phyloP scores from a whole-genome alignment of 2,329 filamentous ascomycete species.

The Pestalotiopsis sp. region DNA sequence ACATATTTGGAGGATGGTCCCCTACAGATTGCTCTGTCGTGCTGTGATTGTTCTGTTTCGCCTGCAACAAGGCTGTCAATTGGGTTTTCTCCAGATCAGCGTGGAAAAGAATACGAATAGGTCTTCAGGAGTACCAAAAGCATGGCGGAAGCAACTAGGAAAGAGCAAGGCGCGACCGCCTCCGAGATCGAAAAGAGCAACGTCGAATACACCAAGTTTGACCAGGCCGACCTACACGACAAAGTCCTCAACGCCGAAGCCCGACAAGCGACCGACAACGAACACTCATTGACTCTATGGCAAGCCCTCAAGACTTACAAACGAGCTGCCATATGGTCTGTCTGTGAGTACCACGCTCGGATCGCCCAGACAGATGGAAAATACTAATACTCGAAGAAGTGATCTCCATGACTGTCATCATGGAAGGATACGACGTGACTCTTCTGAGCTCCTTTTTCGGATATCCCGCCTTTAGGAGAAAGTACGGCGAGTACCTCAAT shows the following conservation, averaged over 20 bases:
- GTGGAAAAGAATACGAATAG: too few relatives aligned
- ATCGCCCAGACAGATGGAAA: neutral
- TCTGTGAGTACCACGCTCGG: slow-evolving; percentile 29
- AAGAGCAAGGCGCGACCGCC: neutral
- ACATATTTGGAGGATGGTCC: neutral
- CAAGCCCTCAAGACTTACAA: slow-evolving; percentile 41
- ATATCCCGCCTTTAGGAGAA: slow-evolving; percentile 39
- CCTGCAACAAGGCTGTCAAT: neutral
- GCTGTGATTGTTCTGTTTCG: neutral
- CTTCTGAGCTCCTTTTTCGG: slow-evolving; percentile 49
- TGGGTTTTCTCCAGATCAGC: neutral
- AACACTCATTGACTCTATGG: slow-evolving; percentile 36
- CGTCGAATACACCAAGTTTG: slow-evolving; percentile 30
- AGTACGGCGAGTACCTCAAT: slow-evolving; percentile 39
- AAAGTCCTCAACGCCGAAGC: slow-evolving; percentile 40
- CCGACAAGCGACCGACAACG: slow-evolving; percentile 35
- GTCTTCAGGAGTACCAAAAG: neutral
- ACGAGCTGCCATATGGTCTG: slow-evolving; percentile 41
- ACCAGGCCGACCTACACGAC: slow-evolving; percentile 35
- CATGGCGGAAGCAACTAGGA: slow-evolving; percentile 2
- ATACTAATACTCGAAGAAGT: slow-evolving; percentile 33
- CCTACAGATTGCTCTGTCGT: neutral
- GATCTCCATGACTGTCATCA: slow-evolving; percentile 42
- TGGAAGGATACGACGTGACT: slow-evolving; percentile 53
- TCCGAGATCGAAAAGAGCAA: slow-evolving; percentile 30